phyloP scores from a whole-genome alignment of 2,329 filamentous ascomycete genomes.

The Capronia epimyces region DNA sequence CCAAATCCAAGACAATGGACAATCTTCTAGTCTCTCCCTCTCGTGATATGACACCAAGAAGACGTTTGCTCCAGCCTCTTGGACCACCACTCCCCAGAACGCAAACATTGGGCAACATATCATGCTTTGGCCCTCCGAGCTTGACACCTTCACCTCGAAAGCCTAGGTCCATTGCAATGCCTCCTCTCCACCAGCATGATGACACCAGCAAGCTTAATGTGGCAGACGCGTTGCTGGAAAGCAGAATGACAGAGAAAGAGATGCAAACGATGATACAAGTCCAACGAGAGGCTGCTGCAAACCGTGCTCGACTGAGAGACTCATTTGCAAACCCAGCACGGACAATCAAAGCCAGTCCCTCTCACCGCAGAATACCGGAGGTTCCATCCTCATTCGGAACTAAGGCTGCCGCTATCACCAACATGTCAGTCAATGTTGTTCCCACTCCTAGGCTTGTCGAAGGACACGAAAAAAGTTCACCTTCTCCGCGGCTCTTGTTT shows the following conservation, averaged over 20 bases:
- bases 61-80: constrained; percentile 23
- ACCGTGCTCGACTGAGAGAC: constrained; percentile 15
- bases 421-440: constrained; percentile 2
- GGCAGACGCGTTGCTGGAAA: constrained; percentile 17
- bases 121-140: constrained; percentile 14
- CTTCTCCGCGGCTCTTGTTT: constrained; percentile 1
- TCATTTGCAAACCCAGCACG: neutral
- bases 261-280: constrained; percentile 17
- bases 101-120: constrained; percentile 23
- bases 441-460: neutral
- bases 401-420: neutral
- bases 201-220: constrained; percentile 13
- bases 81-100: constrained; percentile 23
- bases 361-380: neutral
- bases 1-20: constrained; percentile 19
- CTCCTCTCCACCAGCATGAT: neutral
- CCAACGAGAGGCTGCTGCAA: constrained; percentile 20
- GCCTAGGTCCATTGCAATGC: constrained; percentile 4
- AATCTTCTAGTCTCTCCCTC: constrained; percentile 9
- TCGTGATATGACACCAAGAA: constrained; percentile 14
- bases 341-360: neutral
- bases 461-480: constrained; percentile 1
- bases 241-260: constrained; percentile 22
- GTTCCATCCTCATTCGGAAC: neutral
- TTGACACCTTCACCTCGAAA: constrained; percentile 20